Evolutionary conservation across 306 rosid species (phyloP), one percentile per base, ranked within the genome.

Genomic region (Prunus mume): DNA sequence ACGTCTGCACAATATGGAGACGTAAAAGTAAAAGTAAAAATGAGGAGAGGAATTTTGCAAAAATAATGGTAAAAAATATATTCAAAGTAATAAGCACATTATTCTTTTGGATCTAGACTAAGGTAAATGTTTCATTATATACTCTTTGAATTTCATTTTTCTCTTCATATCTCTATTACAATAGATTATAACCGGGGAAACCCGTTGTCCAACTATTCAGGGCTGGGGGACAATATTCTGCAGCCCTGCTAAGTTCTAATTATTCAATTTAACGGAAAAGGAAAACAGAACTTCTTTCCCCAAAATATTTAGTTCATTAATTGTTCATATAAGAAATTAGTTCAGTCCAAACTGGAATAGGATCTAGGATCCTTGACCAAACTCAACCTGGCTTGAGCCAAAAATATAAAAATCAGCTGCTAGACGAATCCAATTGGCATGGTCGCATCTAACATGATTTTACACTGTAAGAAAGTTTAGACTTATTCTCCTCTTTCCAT

Each of bases 1-100:
- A 91, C 3, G 93, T 85, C 98, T 93, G 91, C 95, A 85, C 74
- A 7, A 84, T 43, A 73, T 28, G 72, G 76, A 43, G 30, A 65
- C 54, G 78, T 43, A 76, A 55, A 32, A 32, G 7, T 32, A 32
- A 32, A 32, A 70, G 62, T 74, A 70, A 60, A 65, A 68, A 15
- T 20, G 30, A 80, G 66, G 56, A 51, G 22, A 46, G 32, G 73
- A 65, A 75, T 49, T 47, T 63, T 66, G 80, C 70, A 9, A 62
- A 74, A 14, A 41, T 63, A 63, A 47, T 12, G 55, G 15, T 3
- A 62, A 28, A 12, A 19, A 27, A 49, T 8, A 46, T 0, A 30
- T 25, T 28, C 20, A 28, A 12, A 49, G 17, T 19, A 47, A 45
- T 13, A 3, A 19, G 30, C 45, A 8, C 1, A 19, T 15, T 20